Conservation (phyloP, 2,329 filamentous ascomycete genomes). For the Triangularia setosa region DNA sequence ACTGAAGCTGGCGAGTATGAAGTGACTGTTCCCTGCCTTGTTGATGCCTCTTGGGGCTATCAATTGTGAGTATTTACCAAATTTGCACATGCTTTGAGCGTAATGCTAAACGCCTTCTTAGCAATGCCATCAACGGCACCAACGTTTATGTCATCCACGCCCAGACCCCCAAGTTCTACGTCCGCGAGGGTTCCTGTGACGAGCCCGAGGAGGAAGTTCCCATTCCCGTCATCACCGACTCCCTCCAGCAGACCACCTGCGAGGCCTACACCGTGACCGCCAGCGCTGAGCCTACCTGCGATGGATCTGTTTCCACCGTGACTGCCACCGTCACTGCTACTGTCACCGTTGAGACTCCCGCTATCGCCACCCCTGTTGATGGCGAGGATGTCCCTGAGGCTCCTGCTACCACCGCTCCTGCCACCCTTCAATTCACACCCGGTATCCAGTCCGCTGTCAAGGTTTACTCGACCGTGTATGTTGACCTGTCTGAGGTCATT, state of each 20-base stretch:
- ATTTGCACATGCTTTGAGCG: not conserved
- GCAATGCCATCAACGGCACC: constrained; percentile 43
- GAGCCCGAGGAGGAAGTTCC: constrained; percentile 6
- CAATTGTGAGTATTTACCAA: constrained; percentile 32
- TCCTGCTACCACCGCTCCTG: constrained; percentile 13
- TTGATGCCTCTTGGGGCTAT: constrained; percentile 35
- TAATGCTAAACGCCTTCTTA: constrained; percentile 6
- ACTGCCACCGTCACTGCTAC: constrained; percentile 17
- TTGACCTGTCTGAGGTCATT: constrained; percentile 23
- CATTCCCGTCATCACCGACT: constrained; percentile 5
- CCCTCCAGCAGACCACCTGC: constrained; percentile 22
- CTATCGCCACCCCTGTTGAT: not conserved
- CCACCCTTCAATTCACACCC: not conserved
- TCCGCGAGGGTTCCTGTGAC: constrained; percentile 31
- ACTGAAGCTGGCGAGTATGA: constrained; percentile 30
- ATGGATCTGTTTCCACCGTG: constrained; percentile 26
- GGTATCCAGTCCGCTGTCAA: constrained; percentile 16
- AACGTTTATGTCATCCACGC: constrained; percentile 43
- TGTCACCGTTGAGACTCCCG: constrained; percentile 6
- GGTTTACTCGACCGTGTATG: constrained; percentile 25
- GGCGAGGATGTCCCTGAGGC: not conserved
- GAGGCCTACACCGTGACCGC: constrained; percentile 28
- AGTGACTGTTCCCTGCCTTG: constrained; percentile 38
- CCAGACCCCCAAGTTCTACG: constrained; percentile 38
- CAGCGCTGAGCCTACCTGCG: constrained; percentile 13